Evolutionary conservation across 75 land plant species (phyloP), one percentile per base, ranked within the genome.

Genomic region (Sequoia sempervirens): DNA sequence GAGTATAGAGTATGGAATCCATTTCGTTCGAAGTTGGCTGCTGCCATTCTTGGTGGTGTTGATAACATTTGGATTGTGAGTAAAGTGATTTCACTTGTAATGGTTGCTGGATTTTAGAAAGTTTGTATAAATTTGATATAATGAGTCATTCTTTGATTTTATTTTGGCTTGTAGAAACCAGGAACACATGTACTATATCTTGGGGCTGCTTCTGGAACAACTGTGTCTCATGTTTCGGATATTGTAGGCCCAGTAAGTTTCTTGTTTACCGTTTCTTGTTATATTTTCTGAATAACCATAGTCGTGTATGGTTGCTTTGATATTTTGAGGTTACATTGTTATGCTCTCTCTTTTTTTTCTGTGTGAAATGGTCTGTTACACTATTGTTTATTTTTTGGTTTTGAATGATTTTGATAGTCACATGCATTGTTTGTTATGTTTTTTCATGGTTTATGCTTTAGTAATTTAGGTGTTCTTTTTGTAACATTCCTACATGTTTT

Each of bases 1-100:
- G 99, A 97, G 75, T 97, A 97, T 89, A 88, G 98, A 53, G 88
- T 97, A 3, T 97, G 98, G 98, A 95, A 95, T 81, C 99, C 99
- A 12, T 96, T 96, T 85, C 76, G 99, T 1, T 95, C 99, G 9
- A 96, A 96, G 88, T 79, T 96, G 79, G 99, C 97, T 7, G 94
- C 99, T 66, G 99, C 99, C 0, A 89, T 97, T 83, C 88, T 97
- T 40, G 94, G 98, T 84, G 99, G 99, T 78, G 96, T 97, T 43
- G 99, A 97, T 84, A 86, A 92, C 75, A 94, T 95, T 1, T 93
- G 97, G 97, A 96, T 95, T 86, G 99, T 93, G 86, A 92, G 94
- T 81, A 12, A 23, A 41, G 64, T 79, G 12, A 46, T 70, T 54
- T 23, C 66, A 61, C 0, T 3, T 20, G 66, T 20, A 6, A 61